Conservation (phyloP, 1,139 yeast genomes). For the Candida tropicalis region DNA sequence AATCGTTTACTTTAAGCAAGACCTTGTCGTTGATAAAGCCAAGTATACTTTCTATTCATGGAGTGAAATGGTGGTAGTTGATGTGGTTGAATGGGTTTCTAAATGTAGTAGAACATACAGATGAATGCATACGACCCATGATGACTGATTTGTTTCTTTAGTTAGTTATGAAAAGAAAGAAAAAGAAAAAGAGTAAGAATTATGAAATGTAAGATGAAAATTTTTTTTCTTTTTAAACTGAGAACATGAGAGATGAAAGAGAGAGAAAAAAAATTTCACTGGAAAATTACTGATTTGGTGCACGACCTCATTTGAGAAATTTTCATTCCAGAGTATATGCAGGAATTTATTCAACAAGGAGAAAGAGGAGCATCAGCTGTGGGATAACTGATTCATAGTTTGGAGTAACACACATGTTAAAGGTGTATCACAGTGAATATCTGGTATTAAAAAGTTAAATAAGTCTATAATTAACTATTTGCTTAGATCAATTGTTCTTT, state of each 20-base stretch:
- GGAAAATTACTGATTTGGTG: constrained; percentile 3
- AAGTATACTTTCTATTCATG: neutral
- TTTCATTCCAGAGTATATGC: neutral
- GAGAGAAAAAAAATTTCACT: constrained; percentile 7
- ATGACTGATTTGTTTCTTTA: constrained; percentile 43
- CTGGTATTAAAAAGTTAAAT: neutral
- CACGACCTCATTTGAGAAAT: constrained; percentile 14
- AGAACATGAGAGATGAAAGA: neutral
- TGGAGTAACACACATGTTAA: no score
- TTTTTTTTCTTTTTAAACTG: constrained; percentile 17
- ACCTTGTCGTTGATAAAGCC: constrained; percentile 21
- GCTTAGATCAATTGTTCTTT: constrained; percentile 24
- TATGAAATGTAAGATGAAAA: constrained; percentile 17
- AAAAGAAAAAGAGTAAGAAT: constrained; percentile 13
- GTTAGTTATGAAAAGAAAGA: constrained; percentile 18
- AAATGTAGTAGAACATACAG: constrained; percentile 57
- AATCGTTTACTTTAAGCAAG: constrained; percentile 39
- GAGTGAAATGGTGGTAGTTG: neutral
- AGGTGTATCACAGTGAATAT: no score
- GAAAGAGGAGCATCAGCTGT: no score
- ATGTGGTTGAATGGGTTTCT: neutral
- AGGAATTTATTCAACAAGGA: no score
- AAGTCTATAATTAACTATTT: constrained; percentile 1
- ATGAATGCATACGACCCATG: constrained; percentile 83
- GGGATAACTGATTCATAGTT: neutral